Conservation (phyloP, 2,329 filamentous ascomycete genomes). For the Aspergillus alliaceus region DNA sequence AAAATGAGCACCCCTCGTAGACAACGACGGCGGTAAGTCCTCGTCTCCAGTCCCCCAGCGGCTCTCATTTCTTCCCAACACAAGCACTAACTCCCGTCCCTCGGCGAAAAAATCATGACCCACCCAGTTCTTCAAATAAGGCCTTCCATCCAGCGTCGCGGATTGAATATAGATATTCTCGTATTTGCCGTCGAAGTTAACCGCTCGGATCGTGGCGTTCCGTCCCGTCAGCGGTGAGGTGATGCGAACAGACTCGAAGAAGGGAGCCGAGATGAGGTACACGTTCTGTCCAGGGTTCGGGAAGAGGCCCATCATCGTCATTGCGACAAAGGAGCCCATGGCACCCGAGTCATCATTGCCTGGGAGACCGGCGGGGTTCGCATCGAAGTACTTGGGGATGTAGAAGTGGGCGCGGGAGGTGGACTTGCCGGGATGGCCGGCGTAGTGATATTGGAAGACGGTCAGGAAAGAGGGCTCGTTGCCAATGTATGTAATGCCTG, state of each 20-base stretch:
- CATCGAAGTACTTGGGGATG: slow-evolving; percentile 62
- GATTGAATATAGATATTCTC: slow-evolving; percentile 65
- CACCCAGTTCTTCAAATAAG: slow-evolving; percentile 66
- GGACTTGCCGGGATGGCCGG: slow-evolving; percentile 57
- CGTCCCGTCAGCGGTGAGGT: slow-evolving; percentile 59
- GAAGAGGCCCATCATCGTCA: slow-evolving; percentile 69
- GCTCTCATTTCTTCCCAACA: slow-evolving; percentile 62
- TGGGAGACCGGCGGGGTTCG: slow-evolving; percentile 58
- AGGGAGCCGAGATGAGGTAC: slow-evolving; percentile 67
- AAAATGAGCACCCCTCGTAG: not conserved
- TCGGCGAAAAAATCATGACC: slow-evolving; percentile 67
- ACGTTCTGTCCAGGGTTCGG: slow-evolving; percentile 68
- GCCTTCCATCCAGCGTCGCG: slow-evolving; percentile 61
- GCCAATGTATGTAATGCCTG: slow-evolving; percentile 64
- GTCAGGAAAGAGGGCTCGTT: slow-evolving; percentile 65
- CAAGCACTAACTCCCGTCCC: slow-evolving; percentile 63
- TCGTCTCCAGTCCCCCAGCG: slow-evolving; percentile 60
- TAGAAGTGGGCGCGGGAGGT: slow-evolving; percentile 59
- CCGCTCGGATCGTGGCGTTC: slow-evolving; percentile 57
- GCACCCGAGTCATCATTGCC: slow-evolving; percentile 70
- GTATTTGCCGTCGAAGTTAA: slow-evolving; percentile 61
- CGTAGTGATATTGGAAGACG: slow-evolving; percentile 70
- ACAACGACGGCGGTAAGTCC: slow-evolving; percentile 63
- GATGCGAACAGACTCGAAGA: slow-evolving; percentile 62
- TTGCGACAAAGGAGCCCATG: slow-evolving; percentile 66